Base-by-base conservation (phyloP, 1,284 basidiomycete species). In the Rhodotorula sp. region DNA sequence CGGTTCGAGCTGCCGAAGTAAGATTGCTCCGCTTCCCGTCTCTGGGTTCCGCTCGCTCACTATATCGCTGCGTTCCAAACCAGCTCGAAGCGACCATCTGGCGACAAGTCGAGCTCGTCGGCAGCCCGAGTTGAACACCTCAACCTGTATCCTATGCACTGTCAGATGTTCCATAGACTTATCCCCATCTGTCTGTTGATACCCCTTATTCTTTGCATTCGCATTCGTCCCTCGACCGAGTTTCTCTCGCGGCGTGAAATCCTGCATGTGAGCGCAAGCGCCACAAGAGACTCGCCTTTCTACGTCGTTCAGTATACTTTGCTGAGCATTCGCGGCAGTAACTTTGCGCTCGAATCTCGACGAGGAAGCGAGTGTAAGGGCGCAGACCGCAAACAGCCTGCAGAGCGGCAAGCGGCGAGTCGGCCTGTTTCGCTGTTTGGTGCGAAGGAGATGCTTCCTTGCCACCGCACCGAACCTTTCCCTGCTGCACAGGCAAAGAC, bases 21-120 rank as follows among this genome's bases (percentile, higher is more conserved):
- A 31, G 64, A 23, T 5, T 21, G 12, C 16, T 5, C 34, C 34
- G 34, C 34, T 6, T 34, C 34, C 34, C 34, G 23, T 49, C 3
- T 34, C 3, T 47, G 6, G 14, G 3, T 15, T 2, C 21, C 31
- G 8, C 3, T 14, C 15, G 2, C 18, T 47, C 19, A 52, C 31
- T 19, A 5, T 0, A 16, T 18, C 48, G 15, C 47, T 43, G 19
- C 28, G 14, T 50, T 28, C 38, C 28, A 16, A 14, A 5, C 4
- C 50, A 67, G 54, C 60, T 67, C 54, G 66, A 66, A 54, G 54
- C 60, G 10, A 49, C 68, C 1, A 66, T 70, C 7, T 70, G 65
- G 57, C 57, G 64, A 12, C 69, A 70, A 45, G 61, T 70, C 55
- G 69, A 70, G 10, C 48, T 66, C 43, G 54, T 54, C n/a, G 65